Percentiles rank a stretch among this genome's conserved stretches.
These are phyloP conservation scores for Boechera stricta DNA, from an alignment of 345 rosid species.

Conservation along the genomic window DNA sequence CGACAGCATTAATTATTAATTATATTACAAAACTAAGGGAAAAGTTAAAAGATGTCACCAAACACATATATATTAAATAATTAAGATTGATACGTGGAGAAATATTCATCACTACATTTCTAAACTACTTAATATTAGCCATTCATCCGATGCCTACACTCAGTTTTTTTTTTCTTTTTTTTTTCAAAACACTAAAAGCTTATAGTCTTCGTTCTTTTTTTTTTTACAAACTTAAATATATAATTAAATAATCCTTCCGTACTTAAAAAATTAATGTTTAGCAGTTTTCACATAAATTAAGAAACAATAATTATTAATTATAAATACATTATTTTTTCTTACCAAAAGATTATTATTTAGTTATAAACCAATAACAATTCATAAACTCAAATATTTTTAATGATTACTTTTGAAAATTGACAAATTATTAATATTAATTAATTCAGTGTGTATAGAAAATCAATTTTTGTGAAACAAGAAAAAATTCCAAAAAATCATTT, in stretches of 20 bases:
- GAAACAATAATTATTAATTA: too few relatives aligned
- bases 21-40: constrained; percentile 37
- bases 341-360: too few relatives aligned
- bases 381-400: too few relatives aligned
- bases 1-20: constrained; percentile 37
- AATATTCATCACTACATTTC: constrained; percentile 17
- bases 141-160: constrained; percentile 1
- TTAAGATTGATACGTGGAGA: constrained; percentile 42
- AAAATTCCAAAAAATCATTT: too few relatives aligned
- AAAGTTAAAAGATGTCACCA: constrained; percentile 43
- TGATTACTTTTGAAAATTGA: too few relatives aligned
- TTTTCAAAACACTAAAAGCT: constrained; percentile 4
- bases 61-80: constrained; percentile 25
- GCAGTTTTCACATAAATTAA: too few relatives aligned
- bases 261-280: too few relatives aligned
- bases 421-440: too few relatives aligned
- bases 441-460: too few relatives aligned
- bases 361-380: too few relatives aligned
- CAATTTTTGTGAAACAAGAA: too few relatives aligned
- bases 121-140: constrained; percentile 22
- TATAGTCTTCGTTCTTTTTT: background rate
- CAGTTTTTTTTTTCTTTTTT: background rate
- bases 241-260: background rate
- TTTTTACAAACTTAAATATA: constrained; percentile 10
- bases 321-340: too few relatives aligned